Evolutionary conservation across 2,329 filamentous ascomycete species (phyloP).

Genomic region (Leptosphaerulina australis): DNA sequence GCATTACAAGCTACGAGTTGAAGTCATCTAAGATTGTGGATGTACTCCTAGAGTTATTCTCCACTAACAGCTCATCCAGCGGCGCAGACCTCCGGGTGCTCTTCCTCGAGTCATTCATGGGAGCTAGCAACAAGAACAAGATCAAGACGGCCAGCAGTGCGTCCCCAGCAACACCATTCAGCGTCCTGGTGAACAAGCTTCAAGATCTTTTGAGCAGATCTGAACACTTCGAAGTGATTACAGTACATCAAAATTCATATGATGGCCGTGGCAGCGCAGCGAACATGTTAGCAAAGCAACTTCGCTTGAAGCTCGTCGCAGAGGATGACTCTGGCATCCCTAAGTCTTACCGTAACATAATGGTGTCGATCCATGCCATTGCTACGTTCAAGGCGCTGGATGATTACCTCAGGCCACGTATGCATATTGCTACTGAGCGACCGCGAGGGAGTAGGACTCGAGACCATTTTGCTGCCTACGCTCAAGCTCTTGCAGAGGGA

Average conservation of each 20-base stretch:
- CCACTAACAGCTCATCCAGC: slow-evolving; percentile 66
- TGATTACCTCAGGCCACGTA: slow-evolving; percentile 90
- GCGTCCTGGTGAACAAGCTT: slow-evolving; percentile 87
- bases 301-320: slow-evolving; percentile 84
- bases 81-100: slow-evolving; percentile 71
- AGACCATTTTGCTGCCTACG: slow-evolving; percentile 75
- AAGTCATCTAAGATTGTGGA: slow-evolving; percentile 89
- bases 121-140: slow-evolving; percentile 65
- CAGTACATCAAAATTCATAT: slow-evolving; percentile 89
- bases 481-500: slow-evolving; percentile 67
- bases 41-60: slow-evolving; percentile 81
- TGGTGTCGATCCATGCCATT: slow-evolving; percentile 98
- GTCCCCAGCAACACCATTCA: slow-evolving; percentile 82
- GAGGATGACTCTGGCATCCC: slow-evolving; percentile 92
- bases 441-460: slow-evolving; percentile 65
- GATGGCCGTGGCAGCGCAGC: slow-evolving; percentile 91
- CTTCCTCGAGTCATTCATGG: slow-evolving; percentile 94
- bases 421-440: slow-evolving; percentile 78
- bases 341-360: slow-evolving; percentile 85
- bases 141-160: slow-evolving; percentile 69
- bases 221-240: slow-evolving; percentile 97
- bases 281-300: slow-evolving; percentile 95
- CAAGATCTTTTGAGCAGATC: slow-evolving; percentile 95
- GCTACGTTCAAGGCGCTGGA: slow-evolving; percentile 97
- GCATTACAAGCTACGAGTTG: slow-evolving; percentile 93